Conservation (phyloP, 106 monocot genomes). For the Dactylorhiza incarnata region DNA sequence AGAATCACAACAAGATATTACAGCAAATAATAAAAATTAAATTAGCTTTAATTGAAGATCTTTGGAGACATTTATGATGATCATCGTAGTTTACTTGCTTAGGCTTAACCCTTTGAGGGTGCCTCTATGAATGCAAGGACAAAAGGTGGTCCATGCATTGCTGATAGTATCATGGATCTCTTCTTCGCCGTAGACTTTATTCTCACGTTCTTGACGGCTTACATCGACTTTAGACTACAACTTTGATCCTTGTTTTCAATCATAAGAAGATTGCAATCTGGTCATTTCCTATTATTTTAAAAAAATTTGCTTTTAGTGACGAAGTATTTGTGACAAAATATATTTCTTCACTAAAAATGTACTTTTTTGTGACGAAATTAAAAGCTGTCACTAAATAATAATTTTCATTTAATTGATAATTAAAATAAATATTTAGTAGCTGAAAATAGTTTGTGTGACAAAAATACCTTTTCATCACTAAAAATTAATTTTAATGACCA, state of each 20-base stretch:
- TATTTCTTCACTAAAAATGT: too few species aligned
- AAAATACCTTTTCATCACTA: too few species aligned
- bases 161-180: constrained; percentile 53
- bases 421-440: too few species aligned
- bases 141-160: constrained; percentile 49
- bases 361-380: too few species aligned
- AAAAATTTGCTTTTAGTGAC: too few species aligned
- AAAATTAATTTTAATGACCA: too few species aligned
- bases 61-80: constrained; percentile 92
- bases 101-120: constrained; percentile 90
- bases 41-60: constrained; percentile 32
- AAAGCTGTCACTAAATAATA: too few species aligned
- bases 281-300: constrained; percentile 28
- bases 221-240: constrained; percentile 71
- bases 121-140: constrained; percentile 61
- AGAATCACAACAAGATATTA: neutral
- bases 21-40: neutral
- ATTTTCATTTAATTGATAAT: too few species aligned
- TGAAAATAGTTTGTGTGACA: too few species aligned
- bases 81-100: constrained; percentile 77
- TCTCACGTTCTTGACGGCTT: constrained; percentile 80
- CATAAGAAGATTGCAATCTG: constrained; percentile 68
- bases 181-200: constrained; percentile 80
- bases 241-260: constrained; percentile 59
- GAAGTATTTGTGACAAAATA: too few species aligned